phyloP scores from a whole-genome alignment of 257 asterid species.

The Salvia splendens region DNA sequence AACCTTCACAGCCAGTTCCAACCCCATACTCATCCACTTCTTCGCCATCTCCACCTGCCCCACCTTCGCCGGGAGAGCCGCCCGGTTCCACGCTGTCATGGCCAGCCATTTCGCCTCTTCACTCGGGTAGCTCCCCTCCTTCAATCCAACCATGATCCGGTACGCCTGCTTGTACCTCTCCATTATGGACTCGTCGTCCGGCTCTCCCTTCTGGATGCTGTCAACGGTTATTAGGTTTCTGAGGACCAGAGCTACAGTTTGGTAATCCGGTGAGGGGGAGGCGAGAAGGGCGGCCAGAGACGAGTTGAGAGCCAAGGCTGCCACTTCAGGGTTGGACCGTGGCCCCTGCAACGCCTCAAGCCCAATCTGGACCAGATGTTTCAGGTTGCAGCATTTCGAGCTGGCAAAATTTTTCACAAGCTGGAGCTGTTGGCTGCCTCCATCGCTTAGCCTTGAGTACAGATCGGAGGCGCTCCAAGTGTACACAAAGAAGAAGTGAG shows the following conservation, averaged over 20 bases:
- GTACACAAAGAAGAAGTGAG: slow-evolving; percentile 64
- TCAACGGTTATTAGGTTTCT: slow-evolving; percentile 66
- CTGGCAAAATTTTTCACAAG: slow-evolving; percentile 59
- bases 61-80: slow-evolving; percentile 77
- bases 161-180: slow-evolving; percentile 74
- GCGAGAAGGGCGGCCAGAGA: slow-evolving; percentile 71
- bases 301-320: slow-evolving; percentile 60
- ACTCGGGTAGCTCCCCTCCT: slow-evolving; percentile 78
- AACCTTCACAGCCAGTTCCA: slow-evolving; percentile 74
- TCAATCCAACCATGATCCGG: slow-evolving; percentile 87
- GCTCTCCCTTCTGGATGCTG: slow-evolving; percentile 50
- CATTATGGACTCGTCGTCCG: slow-evolving; percentile 55
- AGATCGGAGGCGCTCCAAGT: slow-evolving; percentile 83
- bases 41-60: slow-evolving; percentile 64
- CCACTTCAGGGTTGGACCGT: slow-evolving; percentile 74
- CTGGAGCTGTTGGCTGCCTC: slow-evolving; percentile 63
- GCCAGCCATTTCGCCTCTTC: slow-evolving; percentile 97
- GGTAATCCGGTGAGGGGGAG: slow-evolving; percentile 80
- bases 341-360: slow-evolving; percentile 80
- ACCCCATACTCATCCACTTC: slow-evolving; percentile 87
- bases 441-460: slow-evolving; percentile 69
- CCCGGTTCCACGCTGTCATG: slow-evolving; percentile 96
- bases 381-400: slow-evolving; percentile 65
- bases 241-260: slow-evolving; percentile 56
- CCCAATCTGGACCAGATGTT: slow-evolving; percentile 77